These are phyloP conservation scores for Rhododendron mucronatum DNA, from an alignment of 148 eudicot genomes.

Conservation along the genomic window DNA sequence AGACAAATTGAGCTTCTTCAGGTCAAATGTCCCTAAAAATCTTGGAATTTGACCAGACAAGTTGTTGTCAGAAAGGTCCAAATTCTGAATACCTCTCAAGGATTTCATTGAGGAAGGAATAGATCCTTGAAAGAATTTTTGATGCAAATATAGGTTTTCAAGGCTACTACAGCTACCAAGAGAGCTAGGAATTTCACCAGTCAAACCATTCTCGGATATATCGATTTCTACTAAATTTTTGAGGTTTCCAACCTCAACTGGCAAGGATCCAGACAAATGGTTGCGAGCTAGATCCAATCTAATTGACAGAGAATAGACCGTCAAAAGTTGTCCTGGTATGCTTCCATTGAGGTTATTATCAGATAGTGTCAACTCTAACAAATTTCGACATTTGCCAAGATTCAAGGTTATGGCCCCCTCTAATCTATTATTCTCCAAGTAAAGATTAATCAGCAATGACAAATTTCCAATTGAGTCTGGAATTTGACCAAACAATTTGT, in stretches of 20 bases:
- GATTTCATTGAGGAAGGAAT: neutral
- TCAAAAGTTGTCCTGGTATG: constrained; percentile 7
- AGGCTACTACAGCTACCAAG: constrained; percentile 7
- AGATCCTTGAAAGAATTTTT: neutral
- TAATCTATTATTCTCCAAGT: neutral
- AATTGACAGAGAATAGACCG: neutral
- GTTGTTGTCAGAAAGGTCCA: constrained; percentile 18
- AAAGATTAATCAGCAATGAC: neutral
- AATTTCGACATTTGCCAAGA: neutral
- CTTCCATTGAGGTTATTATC: constrained; percentile 8
- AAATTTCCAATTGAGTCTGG: too few species aligned
- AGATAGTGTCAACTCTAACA: neutral
- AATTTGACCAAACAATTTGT: too few species aligned
- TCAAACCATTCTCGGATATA: neutral
- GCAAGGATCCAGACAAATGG: constrained; percentile 8
- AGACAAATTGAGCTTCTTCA: too few species aligned
- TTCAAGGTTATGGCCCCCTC: neutral
- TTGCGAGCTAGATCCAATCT: neutral
- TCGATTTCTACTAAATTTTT: neutral
- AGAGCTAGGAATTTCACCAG: neutral
- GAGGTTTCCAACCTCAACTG: neutral
- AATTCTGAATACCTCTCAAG: neutral
- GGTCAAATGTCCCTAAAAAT: neutral
- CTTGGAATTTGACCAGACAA: neutral
- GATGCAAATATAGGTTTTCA: neutral